phyloP scores from a whole-genome alignment of 2,329 filamentous ascomycete species.

The Aureobasidium sp. region DNA sequence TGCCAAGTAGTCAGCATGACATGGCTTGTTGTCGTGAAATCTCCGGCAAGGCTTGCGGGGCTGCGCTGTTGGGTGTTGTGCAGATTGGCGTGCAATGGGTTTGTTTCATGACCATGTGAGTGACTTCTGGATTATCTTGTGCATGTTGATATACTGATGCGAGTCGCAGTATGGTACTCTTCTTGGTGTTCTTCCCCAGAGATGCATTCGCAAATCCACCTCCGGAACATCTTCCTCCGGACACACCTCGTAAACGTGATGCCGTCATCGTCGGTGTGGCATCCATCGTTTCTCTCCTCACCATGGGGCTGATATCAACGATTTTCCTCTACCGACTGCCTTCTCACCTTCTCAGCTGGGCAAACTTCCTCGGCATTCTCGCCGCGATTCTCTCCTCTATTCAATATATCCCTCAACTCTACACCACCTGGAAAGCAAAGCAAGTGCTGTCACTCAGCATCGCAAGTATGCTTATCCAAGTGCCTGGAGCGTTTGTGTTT shows the following conservation, averaged over 20 bases:
- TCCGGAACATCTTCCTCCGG: constrained; percentile 53
- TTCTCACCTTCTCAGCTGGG: constrained; percentile 76
- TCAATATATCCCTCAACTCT: constrained; percentile 97
- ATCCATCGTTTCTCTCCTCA: constrained; percentile 80
- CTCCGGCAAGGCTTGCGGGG: constrained; percentile 83
- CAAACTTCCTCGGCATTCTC: constrained; percentile 84
- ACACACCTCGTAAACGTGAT: constrained; percentile 70
- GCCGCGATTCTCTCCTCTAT: constrained; percentile 82
- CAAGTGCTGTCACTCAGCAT: constrained; percentile 94
- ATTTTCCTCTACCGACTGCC: constrained; percentile 73
- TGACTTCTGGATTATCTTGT: constrained; percentile 21
- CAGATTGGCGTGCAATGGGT: constrained; percentile 94
- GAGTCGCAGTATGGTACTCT: constrained; percentile 81
- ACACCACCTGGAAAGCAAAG: constrained; percentile 86
- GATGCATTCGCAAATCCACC: constrained; percentile 33
- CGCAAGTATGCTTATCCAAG: constrained; percentile 99
- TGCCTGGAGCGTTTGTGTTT: constrained; percentile 91
- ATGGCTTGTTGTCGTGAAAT: constrained; percentile 87
- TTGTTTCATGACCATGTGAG: constrained; percentile 93
- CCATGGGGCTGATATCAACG: constrained; percentile 70
- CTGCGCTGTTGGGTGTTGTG: constrained; percentile 86
- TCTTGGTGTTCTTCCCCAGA: constrained; percentile 92
- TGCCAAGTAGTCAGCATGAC: constrained; percentile 81
- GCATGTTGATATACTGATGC: neutral
- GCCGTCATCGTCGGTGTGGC: constrained; percentile 78